phyloP scores from a whole-genome alignment of 306 rosid genomes.

The Biancaea sappan region DNA sequence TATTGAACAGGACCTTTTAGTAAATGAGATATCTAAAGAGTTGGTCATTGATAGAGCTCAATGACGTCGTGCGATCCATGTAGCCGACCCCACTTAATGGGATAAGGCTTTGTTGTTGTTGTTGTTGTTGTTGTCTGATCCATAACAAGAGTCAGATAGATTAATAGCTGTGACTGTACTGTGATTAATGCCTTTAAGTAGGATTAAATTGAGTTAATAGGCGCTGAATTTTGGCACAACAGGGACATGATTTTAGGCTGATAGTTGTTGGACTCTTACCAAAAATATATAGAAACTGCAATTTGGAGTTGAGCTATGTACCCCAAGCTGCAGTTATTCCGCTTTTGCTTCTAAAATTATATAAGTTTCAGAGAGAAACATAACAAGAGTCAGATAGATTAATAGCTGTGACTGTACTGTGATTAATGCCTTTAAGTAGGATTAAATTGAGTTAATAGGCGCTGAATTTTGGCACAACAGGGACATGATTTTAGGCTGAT shows the following conservation, averaged over 20 bases:
- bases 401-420: not conserved
- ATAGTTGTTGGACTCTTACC: not conserved
- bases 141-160: not conserved
- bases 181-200: not conserved
- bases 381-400: not conserved
- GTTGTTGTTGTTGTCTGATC: no score
- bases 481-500: not conserved
- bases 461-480: not conserved
- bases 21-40: no score
- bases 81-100: no score
- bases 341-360: not conserved
- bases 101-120: no score
- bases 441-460: not conserved
- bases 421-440: not conserved
- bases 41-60: no score
- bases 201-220: not conserved
- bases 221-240: not conserved
- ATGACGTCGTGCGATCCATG: no score
- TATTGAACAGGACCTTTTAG: no score
- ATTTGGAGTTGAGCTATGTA: not conserved
- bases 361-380: no score
- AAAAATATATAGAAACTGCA: no score
- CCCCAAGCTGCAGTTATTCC: not conserved
- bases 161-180: not conserved
- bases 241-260: not conserved